These are phyloP conservation scores for Coemansia sp. DNA, from an alignment of 371 early-diverging fungal species.

Conservation along the genomic window DNA sequence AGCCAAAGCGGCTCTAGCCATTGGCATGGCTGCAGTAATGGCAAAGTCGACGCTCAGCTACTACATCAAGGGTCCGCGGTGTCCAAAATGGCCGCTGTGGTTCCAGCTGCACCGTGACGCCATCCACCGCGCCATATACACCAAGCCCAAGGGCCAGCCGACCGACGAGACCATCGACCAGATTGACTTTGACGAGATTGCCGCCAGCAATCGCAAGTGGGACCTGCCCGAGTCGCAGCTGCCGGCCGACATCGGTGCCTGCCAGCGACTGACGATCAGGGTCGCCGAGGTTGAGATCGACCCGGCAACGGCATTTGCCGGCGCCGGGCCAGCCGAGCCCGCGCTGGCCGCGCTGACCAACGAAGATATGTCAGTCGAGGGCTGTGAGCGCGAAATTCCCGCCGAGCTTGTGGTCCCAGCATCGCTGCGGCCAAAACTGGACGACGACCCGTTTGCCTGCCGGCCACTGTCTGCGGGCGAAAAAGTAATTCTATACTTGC, in stretches of 20 bases:
- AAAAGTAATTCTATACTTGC: slow-evolving; percentile 60
- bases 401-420: slow-evolving; percentile 28
- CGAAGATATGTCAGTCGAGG: slow-evolving; percentile 2
- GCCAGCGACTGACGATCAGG: slow-evolving; percentile 3
- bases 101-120: slow-evolving; percentile 40
- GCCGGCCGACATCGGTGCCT: slow-evolving; percentile 19
- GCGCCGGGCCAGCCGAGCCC: slow-evolving; percentile 29
- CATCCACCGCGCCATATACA: slow-evolving; percentile 12
- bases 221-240: slow-evolving; percentile 18
- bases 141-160: not conserved
- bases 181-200: slow-evolving; percentile 26
- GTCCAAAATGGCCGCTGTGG: slow-evolving; percentile 35
- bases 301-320: slow-evolving; percentile 11
- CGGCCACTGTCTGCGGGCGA: slow-evolving; percentile 23
- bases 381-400: slow-evolving; percentile 11
- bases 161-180: slow-evolving; percentile 28
- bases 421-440: not conserved
- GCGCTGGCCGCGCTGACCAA: slow-evolving; percentile 14
- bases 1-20: slow-evolving; percentile 8
- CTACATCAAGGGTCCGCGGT: slow-evolving; percentile 34
- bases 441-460: slow-evolving; percentile 11
- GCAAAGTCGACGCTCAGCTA: slow-evolving; percentile 32
- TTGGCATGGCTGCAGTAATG: slow-evolving; percentile 12
- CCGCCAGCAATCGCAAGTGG: slow-evolving; percentile 9
- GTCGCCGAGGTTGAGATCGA: slow-evolving; percentile 25